These are phyloP conservation scores for Tripterygium wilfordii DNA, from an alignment of 177 flowering plant species.

Conservation along the genomic window DNA sequence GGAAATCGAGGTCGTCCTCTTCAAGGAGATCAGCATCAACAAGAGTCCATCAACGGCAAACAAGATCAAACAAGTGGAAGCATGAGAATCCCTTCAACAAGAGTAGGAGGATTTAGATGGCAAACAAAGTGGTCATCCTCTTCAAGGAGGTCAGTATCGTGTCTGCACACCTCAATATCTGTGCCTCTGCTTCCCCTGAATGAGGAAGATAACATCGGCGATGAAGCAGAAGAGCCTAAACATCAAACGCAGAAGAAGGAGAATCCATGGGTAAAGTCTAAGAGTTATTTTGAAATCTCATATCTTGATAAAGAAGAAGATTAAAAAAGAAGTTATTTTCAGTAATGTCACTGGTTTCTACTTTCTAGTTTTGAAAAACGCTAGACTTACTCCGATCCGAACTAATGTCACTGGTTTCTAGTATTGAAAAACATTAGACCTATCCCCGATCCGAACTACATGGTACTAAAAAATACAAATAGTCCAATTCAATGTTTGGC, in stretches of 20 bases:
- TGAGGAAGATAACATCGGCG: slow-evolving; percentile 24
- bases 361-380: too few relatives aligned
- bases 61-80: slow-evolving; percentile 47
- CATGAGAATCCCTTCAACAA: slow-evolving; percentile 63
- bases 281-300: slow-evolving; percentile 37
- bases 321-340: too few relatives aligned
- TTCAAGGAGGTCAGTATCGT: slow-evolving; percentile 15
- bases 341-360: too few relatives aligned
- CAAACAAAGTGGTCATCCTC: slow-evolving; percentile 21
- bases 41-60: slow-evolving; percentile 7
- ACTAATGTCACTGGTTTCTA: too few relatives aligned
- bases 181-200: slow-evolving; percentile 30
- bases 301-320: slow-evolving; percentile 37
- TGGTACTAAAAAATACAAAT: too few relatives aligned
- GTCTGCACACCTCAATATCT: slow-evolving; percentile 36
- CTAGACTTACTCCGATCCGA: too few relatives aligned
- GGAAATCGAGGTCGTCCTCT: slow-evolving; percentile 65
- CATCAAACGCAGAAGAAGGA: slow-evolving; percentile 1
- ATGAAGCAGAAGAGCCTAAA: slow-evolving; percentile 10
- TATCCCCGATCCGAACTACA: too few relatives aligned
- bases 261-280: slow-evolving; percentile 28
- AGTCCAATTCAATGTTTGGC: too few relatives aligned
- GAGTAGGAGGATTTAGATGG: slow-evolving; percentile 41
- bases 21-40: slow-evolving; percentile 41
- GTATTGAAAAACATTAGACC: too few relatives aligned